These are phyloP conservation scores for Cyberlindnera xishuangbannaensis DNA, from an alignment of 805 yeast genomes.

Conservation along the genomic window DNA sequence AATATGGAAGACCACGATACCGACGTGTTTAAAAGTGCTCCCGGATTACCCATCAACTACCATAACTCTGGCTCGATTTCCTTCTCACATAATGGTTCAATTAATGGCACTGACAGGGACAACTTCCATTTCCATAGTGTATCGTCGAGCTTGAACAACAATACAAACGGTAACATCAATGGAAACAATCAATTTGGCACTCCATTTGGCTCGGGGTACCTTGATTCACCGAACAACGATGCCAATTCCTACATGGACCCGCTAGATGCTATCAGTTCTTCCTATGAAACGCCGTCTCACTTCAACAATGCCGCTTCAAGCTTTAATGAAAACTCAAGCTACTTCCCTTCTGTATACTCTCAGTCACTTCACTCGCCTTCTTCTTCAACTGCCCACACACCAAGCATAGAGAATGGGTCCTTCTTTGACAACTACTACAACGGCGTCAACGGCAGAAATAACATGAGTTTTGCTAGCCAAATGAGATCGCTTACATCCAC, in stretches of 20 bases:
- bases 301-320: slow-evolving; percentile 16
- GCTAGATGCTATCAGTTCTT: slow-evolving; percentile 20
- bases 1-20: slow-evolving; percentile 1
- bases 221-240: slow-evolving; percentile 24
- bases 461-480: slow-evolving; percentile 20
- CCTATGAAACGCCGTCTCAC: slow-evolving; percentile 24
- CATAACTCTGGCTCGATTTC: slow-evolving; percentile 4
- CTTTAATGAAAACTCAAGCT: slow-evolving; percentile 15
- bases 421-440: slow-evolving; percentile 23
- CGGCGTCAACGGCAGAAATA: slow-evolving; percentile 11
- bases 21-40: slow-evolving; percentile 5
- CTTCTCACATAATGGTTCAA: too few relatives aligned
- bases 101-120: slow-evolving; percentile 2
- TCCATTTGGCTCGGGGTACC: slow-evolving; percentile 15
- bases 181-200: slow-evolving; percentile 6
- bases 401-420: slow-evolving; percentile 18
- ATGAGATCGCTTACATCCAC: slow-evolving; percentile 20
- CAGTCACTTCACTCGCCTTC: slow-evolving; percentile 21
- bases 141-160: slow-evolving; percentile 12
- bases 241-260: slow-evolving; percentile 24
- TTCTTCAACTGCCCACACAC: slow-evolving; percentile 23
- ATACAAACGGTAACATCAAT: too few relatives aligned
- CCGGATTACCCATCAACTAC: slow-evolving; percentile 14
- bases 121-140: slow-evolving; percentile 7
- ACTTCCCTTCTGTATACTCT: slow-evolving; percentile 16